A percentile compares a stretch with the other conserved stretches of the same genome.
Conservation (phyloP, 257 asterid genomes). For the Capsicum baccatum region DNA sequence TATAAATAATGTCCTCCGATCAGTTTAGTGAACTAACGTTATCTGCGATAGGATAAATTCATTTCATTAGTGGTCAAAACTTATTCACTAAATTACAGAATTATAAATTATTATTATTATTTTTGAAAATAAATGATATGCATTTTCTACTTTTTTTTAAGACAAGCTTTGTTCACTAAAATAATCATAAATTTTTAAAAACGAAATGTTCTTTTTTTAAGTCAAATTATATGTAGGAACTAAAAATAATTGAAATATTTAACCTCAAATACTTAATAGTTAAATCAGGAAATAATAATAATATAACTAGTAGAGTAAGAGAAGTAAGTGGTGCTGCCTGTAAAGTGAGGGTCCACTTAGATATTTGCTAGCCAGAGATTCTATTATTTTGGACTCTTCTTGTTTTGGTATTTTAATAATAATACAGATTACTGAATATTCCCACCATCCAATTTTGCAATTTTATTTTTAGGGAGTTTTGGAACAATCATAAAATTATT, state of each 20-base stretch:
- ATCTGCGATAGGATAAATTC: too few relatives aligned
- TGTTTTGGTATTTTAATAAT: neutral
- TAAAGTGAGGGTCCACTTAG: constrained; percentile 33
- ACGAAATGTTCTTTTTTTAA: neutral
- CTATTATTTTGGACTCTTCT: constrained; percentile 25
- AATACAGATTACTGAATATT: neutral
- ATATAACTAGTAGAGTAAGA: neutral
- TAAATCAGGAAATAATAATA: neutral
- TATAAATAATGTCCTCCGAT: neutral
- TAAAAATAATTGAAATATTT: neutral
- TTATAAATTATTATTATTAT: too few relatives aligned
- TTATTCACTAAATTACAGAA: too few relatives aligned
- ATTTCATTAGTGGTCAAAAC: too few relatives aligned
- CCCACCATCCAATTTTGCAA: neutral
- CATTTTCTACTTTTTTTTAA: too few relatives aligned
- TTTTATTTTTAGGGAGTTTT: neutral
- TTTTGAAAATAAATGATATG: too few relatives aligned
- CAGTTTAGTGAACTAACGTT: too few relatives aligned
- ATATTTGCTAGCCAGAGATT: constrained; percentile 8
- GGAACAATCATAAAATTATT: neutral
- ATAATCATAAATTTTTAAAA: neutral
- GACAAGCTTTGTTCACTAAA: neutral
- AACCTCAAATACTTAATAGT: neutral
- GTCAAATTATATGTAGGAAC: neutral
- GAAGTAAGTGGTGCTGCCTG: constrained; percentile 27